Evolutionary conservation across 2,329 filamentous ascomycete genomes (phyloP), one percentile per base, ranked within the genome.

Genomic region (Fusarium anguioides): DNA sequence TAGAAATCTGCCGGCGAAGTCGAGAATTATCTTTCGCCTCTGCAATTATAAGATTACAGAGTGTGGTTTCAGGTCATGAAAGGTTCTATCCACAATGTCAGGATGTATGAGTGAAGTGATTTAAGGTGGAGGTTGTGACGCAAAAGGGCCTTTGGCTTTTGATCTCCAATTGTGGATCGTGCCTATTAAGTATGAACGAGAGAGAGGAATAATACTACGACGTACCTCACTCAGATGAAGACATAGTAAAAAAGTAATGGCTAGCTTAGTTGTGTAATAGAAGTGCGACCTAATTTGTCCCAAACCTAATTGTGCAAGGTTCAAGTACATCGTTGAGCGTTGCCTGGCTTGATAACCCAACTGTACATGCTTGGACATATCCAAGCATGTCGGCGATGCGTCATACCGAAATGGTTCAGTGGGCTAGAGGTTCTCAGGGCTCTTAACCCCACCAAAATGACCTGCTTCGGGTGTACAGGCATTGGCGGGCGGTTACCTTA

Each of bases 101-200:
- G 44, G 37, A 49, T 68, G 54, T 26, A 44, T 29, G 60, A 66
- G 54, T 29, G 42, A 65, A 46, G 21, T 56, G 48, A 33, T 55
- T 24, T 39, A 39, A 29, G 60, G 65, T 69, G 65, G 65, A 63
- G 65, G 61, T 39, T 67, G 62, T 67, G 66, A 69, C 66, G 66
- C 66, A 69, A 50, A 29, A 29, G 27, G 27, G 11, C 27, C n/a
- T 29, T 29, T 29, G 62, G 49, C 53, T 64, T n/a, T 63, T 45
- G 58, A 45, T 55, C 41, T 57, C 50, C 44, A 48, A 44, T 63
- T 59, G 66, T 68, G 66, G 66, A 69, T 45, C 50, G 44, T 58
- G 33, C 49, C 41, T 36, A 20, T 45, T 36, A 31, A 64, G 35
- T 27, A 29, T 36, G 37, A 31, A 15, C 33, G 37, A 41, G 35